Evolutionary conservation across 1,284 basidiomycete genomes (phyloP), one percentile per base, ranked within the genome.

Genomic region (Ustilago sp.): DNA sequence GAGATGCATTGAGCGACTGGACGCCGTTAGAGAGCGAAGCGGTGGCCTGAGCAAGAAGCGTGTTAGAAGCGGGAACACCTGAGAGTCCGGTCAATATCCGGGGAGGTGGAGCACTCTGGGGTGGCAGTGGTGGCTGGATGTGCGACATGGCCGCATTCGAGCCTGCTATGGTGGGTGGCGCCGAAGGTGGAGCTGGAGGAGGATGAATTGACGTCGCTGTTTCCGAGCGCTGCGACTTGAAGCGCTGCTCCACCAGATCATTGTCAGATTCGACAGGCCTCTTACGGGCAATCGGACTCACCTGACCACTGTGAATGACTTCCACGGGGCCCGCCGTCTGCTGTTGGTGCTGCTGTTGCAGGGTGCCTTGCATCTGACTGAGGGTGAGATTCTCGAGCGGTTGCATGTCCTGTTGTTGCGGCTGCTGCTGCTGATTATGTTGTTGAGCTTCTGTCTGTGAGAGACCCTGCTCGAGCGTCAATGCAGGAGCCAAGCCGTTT

Each of bases 191-290:
- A 17, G 74, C 60, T 1, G 53, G 38, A 8, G 77, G 77, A 54
- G 63, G 61, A 32, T 77, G 67, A 39, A 77, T 8, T 1, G 77
- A 74, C 50, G 74, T 77, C 8, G 52, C 53, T 7, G 31, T 59
- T 48, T 79, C 74, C 2, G 77, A 79, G 31, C 77, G 67, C 51
- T 71, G 58, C 36, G 71, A 64, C 23, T 78, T 78, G 65, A 65
- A 68, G 0, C 67, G 76, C 57, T 64, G 71, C 43, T 74, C 76
- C 12, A 56, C 17, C 43, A 74, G 17, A 36, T 74, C 75, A 45
- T 59, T 70, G 56, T 78, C 72, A 15, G 63, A 60, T 45, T 77
- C 71, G 8, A 78, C 61, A 2, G 76, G 76, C n/a, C 76, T 54
- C 72, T 78, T 74, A 36, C 68, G 68, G n/a, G 64, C 72, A 2